Percentiles rank a stretch among this genome's conserved stretches.
These are phyloP conservation scores for Neurospora sp. DNA, from an alignment of 495 filamentous ascomycete species.

Conservation along the genomic window DNA sequence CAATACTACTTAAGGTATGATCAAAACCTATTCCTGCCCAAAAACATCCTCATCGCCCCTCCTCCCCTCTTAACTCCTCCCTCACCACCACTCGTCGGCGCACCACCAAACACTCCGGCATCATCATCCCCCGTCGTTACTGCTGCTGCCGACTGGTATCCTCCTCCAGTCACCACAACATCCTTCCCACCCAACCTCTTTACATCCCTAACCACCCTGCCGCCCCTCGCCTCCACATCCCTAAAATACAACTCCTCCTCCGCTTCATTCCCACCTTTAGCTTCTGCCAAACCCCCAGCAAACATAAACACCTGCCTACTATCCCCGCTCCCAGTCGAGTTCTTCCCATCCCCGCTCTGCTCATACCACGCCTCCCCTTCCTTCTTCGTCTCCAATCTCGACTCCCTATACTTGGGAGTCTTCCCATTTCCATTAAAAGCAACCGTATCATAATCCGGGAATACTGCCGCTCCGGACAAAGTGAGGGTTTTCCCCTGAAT, in stretches of 20 bases:
- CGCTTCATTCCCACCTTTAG: background rate
- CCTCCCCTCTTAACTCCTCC: background rate
- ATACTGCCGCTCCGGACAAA: constrained; percentile 47
- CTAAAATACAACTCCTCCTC: constrained; percentile 5
- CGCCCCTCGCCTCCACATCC: constrained; percentile 7
- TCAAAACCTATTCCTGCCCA: constrained; percentile 3
- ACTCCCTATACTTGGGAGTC: constrained; percentile 21
- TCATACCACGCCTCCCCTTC: constrained; percentile 47
- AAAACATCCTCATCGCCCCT: constrained; percentile 10
- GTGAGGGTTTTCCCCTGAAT: constrained; percentile 47
- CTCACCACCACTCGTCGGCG: background rate
- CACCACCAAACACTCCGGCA: background rate
- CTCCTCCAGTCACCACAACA: background rate
- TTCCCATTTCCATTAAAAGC: constrained; percentile 22
- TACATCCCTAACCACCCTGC: constrained; percentile 18
- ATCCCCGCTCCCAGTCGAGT: constrained; percentile 40
- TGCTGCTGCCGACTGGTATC: too few relatives aligned
- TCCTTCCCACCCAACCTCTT: constrained; percentile 14
- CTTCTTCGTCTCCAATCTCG: constrained; percentile 39
- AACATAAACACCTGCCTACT: constrained; percentile 48
- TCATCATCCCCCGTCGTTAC: background rate
- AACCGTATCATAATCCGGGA: constrained; percentile 31
- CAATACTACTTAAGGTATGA: background rate
- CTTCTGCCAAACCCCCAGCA: constrained; percentile 10
- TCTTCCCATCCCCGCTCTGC: constrained; percentile 33